phyloP scores from a whole-genome alignment of 2,329 filamentous ascomycete species.

The Botryosphaeria dothidea region DNA sequence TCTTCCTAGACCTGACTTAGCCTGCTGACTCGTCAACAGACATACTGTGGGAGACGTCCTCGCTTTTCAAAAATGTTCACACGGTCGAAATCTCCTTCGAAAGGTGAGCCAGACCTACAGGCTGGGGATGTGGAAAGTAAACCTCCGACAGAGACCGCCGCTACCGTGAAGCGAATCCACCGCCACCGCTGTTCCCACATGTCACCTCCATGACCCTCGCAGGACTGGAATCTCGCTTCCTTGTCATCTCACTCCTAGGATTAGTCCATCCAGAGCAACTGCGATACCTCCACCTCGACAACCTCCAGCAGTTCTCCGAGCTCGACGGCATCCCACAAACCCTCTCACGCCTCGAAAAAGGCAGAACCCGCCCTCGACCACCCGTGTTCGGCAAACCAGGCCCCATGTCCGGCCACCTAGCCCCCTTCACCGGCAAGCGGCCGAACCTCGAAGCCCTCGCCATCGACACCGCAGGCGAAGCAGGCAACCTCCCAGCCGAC shows the following conservation, averaged over 20 bases:
- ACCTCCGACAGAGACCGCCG: neutral
- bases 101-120: neutral
- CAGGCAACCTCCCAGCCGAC: neutral
- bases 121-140: neutral
- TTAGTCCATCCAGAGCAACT: neutral
- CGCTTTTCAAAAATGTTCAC: neutral
- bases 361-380: neutral
- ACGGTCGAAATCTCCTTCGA: neutral
- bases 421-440: neutral
- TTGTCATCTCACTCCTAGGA: neutral
- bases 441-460: neutral
- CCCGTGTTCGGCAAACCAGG: neutral
- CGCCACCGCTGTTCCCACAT: neutral
- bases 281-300: neutral
- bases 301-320: neutral
- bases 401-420: neutral
- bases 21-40: neutral
- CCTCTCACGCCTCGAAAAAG: neutral
- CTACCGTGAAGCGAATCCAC: neutral
- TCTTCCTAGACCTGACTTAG: neutral
- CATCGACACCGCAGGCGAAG: neutral
- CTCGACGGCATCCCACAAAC: neutral
- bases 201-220: neutral
- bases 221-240: neutral
- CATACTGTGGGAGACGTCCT: neutral